Percentiles rank a stretch among this genome's conserved stretches.
phyloP scores from a whole-genome alignment of 2,329 filamentous ascomycete genomes.

The Macrophomina pseudophaseolina region DNA sequence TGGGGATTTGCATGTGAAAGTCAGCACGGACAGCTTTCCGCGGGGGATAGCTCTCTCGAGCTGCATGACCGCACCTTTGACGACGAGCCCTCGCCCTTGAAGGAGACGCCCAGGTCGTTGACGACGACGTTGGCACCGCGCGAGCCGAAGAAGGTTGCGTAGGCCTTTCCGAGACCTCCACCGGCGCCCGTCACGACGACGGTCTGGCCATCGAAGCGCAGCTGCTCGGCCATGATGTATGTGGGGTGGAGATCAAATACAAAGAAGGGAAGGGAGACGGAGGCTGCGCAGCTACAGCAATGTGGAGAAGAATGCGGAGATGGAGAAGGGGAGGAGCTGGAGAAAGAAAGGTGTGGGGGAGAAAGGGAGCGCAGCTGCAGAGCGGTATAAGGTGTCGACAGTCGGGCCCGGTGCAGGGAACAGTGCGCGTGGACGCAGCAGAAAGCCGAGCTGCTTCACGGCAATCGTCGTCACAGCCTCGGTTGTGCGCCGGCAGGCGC shows the following conservation, averaged over 20 bases:
- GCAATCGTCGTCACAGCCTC: conserved; percentile 26
- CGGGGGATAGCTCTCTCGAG: neutral
- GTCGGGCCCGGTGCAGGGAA: neutral
- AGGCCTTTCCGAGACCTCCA: conserved; percentile 80
- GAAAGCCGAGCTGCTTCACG: conserved; percentile 24
- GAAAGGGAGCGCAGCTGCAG: neutral
- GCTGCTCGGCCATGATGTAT: conserved; percentile 41
- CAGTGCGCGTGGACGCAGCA: neutral
- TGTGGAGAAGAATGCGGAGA: conserved; percentile 11
- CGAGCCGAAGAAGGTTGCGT: conserved; percentile 87
- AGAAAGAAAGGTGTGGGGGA: conserved; percentile 7
- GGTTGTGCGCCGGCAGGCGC: conserved; percentile 5
- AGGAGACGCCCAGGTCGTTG: conserved; percentile 91
- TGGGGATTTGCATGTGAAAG: conserved; percentile 41
- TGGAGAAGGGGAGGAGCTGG: conserved; percentile 1
- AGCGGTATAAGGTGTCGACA: conserved; percentile 12
- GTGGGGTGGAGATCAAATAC: neutral
- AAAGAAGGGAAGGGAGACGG: conserved; percentile 15
- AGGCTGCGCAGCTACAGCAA: conserved; percentile 9
- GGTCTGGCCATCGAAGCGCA: conserved; percentile 87
- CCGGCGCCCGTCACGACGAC: conserved; percentile 88
- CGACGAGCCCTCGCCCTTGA: conserved; percentile 89
- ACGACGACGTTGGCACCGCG: conserved; percentile 94
- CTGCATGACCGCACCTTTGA: conserved; percentile 68
- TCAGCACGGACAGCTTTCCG: conserved; percentile 2